Evolutionary conservation across 305 asterid species (phyloP).

Genomic region (Fraxinus velutina): DNA sequence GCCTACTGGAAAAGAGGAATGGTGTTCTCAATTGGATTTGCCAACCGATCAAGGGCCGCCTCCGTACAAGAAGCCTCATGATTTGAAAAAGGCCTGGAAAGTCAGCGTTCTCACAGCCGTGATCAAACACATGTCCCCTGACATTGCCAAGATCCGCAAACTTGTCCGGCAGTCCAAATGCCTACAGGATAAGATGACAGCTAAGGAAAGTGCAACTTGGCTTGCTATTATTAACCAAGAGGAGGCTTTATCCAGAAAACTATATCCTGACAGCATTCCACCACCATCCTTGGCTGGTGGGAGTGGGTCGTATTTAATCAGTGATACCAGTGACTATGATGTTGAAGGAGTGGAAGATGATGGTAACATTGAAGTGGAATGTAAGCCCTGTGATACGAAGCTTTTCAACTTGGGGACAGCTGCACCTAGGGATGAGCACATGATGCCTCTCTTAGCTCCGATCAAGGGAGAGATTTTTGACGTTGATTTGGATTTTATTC

Average conservation of each 20-base stretch:
- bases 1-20: constrained; percentile 59
- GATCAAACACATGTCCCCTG: constrained; percentile 62
- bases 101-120: constrained; percentile 55
- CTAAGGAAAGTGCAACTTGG: constrained; percentile 68
- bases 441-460: constrained; percentile 32
- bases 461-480: constrained; percentile 51
- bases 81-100: constrained; percentile 65
- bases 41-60: constrained; percentile 46
- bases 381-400: constrained; percentile 35
- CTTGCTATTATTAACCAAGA: constrained; percentile 52
- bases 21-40: constrained; percentile 52
- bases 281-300: constrained; percentile 25
- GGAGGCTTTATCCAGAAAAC: constrained; percentile 40
- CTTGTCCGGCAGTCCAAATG: constrained; percentile 60
- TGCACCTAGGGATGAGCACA: constrained; percentile 15
- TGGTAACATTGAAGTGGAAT: constrained; percentile 27
- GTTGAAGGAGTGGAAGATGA: constrained; percentile 50
- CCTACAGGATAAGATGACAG: constrained; percentile 72
- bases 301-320: constrained; percentile 29
- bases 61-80: constrained; percentile 70
- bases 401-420: constrained; percentile 27
- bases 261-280: constrained; percentile 40
- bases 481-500: constrained; percentile 32
- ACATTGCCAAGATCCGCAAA: constrained; percentile 50
- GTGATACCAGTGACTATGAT: constrained; percentile 47